phyloP scores from a whole-genome alignment of 805 yeast species.

The Metschnikowia corniflorae region DNA sequence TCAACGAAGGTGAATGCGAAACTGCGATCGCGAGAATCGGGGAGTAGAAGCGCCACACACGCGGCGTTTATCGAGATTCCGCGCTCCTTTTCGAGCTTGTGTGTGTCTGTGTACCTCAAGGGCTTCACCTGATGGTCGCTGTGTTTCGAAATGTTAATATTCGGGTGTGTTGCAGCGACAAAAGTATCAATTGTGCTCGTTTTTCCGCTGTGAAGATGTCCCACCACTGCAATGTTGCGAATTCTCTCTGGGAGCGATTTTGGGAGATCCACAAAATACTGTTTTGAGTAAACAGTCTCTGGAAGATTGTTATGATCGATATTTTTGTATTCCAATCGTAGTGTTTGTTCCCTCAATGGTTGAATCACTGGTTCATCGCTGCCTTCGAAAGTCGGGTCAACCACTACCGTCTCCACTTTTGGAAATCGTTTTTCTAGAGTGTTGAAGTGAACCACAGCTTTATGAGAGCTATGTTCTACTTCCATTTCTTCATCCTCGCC shows the following conservation, averaged over 20 bases:
- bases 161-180: slow-evolving; percentile 59
- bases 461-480: background rate
- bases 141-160: slow-evolving; percentile 21
- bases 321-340: slow-evolving; percentile 38
- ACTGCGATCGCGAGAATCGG: slow-evolving; percentile 50
- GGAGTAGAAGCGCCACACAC: slow-evolving; percentile 58
- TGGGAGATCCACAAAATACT: slow-evolving; percentile 53
- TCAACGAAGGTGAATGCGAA: slow-evolving; percentile 65
- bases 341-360: slow-evolving; percentile 42
- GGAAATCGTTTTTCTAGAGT: slow-evolving; percentile 1
- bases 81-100: slow-evolving; percentile 63
- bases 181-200: slow-evolving; percentile 71
- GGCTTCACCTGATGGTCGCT: slow-evolving; percentile 42
- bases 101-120: slow-evolving; percentile 68
- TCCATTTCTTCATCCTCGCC: background rate
- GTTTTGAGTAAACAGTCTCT: slow-evolving; percentile 53
- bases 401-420: slow-evolving; percentile 15
- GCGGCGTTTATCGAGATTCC: slow-evolving; percentile 64
- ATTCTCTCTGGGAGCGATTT: slow-evolving; percentile 54
- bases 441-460: background rate
- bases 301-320: slow-evolving; percentile 44
- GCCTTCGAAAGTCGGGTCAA: slow-evolving; percentile 16
- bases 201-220: slow-evolving; percentile 82
- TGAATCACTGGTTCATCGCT: slow-evolving; percentile 59
- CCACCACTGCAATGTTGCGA: slow-evolving; percentile 75